Evolutionary conservation across 2,329 filamentous ascomycete species (phyloP), one percentile per base, ranked within the genome.

Genomic region (Xylariaceae sp.): DNA sequence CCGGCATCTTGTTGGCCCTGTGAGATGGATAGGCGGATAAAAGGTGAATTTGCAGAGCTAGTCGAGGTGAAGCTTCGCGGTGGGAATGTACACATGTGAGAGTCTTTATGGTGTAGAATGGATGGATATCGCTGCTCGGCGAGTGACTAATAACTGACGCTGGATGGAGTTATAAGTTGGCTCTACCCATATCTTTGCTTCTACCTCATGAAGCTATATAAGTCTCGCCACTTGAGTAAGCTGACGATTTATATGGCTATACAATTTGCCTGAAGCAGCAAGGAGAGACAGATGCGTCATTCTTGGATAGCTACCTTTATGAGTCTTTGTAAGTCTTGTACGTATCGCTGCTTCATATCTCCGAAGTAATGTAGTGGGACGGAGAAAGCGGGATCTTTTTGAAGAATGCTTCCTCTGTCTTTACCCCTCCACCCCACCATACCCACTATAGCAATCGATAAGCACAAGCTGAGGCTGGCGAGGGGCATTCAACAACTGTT

Each of bases 1-100:
- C 87, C 61, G 94, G 93, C 94, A 99, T 99, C 55, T 44, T 53
- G 39, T 27, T 11, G 46, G 23, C 13, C 46, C 18, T 52, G 20
- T 35, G 5, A 30, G n/a, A 24, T 48, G 13, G 39, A 9, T 35
- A 24, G 29, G 27, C 20, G 61, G 48, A n/a, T 20, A 50, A 30
- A 64, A 54, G 24, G 36, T 37, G 27, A 13, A n/a, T 42, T 21
- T 45, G 42, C 10, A 24, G 35, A 26, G 33, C 15, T 29, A 44
- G 32, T 29, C 27, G 27, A n/a, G 18, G 29, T 32, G n/a, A 20
- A 10, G 40, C 32, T 24, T 55, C 8, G 30, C 26, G 23, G n/a
- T n/a, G 26, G 6, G 27, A 26, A 37, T 20, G 27, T 35, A 35
- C 26, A 21, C 27, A 27, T 3, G 23, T 27, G 27, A 13, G 21